Base-by-base conservation (phyloP, 192 early-diverging fungal species). In the Cetraspora pellucida region DNA sequence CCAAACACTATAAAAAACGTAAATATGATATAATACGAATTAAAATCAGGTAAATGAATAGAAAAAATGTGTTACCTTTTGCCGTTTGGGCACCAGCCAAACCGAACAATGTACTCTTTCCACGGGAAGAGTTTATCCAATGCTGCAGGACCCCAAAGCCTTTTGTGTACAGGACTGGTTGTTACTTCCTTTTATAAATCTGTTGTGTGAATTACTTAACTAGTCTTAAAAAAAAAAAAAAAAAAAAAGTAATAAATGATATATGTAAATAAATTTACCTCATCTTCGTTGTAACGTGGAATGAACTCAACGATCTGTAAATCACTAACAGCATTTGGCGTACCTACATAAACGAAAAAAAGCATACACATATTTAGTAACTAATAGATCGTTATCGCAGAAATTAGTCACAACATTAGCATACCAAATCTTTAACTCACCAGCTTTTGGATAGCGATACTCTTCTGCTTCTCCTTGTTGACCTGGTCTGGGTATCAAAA, bases 21-120 rank as follows among this genome's bases (percentile, higher is more conserved):
- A 54, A 54, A 54, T 52, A 19, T 19, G 19, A 54, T 9, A 54
- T 19, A 16, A 0, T 54, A 54, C 13, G 3, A 54, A 54, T 54
- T 5, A 19, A 54, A 54, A 19, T 54, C 19, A 16, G 50, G 78
- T 17, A n/a, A 21, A 66, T 6, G 43, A 19, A 43, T 10, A 47
- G 13, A 49, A 52, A 19, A 14, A 23, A 2, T 5, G 1, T 16
- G 8, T 49, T 70, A 89, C 88, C 85, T 83, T 60, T 87, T 44
- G 0, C 83, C 85, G 52, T 86, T 80, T n/a, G 89, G 87, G 23
- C 85, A 43, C 91, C 91, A 92, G 0, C 89, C 90, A 65, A 87
- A 85, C 19, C 91, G 77, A 11, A 86, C 85, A 68, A 91, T 88
- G 80, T 92, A 92, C 59, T 92, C 91, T 30, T 83, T 73, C 91